Percentiles rank a stretch among this genome's conserved stretches.
Conservation (phyloP, 106 monocot genomes). For the Allium cepa region DNA sequence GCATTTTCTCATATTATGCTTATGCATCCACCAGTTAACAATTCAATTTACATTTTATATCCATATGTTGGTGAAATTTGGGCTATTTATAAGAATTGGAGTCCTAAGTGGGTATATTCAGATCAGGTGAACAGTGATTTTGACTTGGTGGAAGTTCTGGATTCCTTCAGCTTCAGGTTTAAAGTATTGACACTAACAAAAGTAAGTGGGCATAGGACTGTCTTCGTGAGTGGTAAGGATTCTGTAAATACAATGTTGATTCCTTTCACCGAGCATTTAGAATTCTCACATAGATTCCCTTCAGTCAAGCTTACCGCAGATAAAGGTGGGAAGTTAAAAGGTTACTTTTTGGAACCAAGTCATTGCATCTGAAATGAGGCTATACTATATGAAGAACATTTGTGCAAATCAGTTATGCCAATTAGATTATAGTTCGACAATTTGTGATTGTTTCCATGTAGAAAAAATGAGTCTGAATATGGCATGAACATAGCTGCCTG, state of each 20-base stretch:
- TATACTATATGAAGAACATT: no score
- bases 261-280: conserved; percentile 6
- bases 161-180: neutral
- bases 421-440: no score
- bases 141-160: conserved; percentile 9
- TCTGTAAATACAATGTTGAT: neutral
- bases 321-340: conserved; percentile 7
- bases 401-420: no score
- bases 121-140: conserved; percentile 1
- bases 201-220: conserved; percentile 8
- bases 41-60: neutral
- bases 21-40: neutral
- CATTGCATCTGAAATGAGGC: no score
- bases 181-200: conserved; percentile 6
- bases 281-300: conserved; percentile 15
- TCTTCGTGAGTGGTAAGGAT: conserved; percentile 13
- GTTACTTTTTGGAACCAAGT: neutral
- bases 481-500: no score
- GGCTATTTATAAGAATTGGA: conserved; percentile 21
- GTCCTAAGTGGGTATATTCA: neutral
- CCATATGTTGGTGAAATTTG: conserved; percentile 16
- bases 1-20: conserved; percentile 13
- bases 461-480: no score
- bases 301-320: conserved; percentile 8
- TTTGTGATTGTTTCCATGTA: no score